Percentiles rank a stretch among this genome's conserved stretches.
phyloP scores from a whole-genome alignment of 352 stramenopile species.

The Pythium dissotocum region DNA sequence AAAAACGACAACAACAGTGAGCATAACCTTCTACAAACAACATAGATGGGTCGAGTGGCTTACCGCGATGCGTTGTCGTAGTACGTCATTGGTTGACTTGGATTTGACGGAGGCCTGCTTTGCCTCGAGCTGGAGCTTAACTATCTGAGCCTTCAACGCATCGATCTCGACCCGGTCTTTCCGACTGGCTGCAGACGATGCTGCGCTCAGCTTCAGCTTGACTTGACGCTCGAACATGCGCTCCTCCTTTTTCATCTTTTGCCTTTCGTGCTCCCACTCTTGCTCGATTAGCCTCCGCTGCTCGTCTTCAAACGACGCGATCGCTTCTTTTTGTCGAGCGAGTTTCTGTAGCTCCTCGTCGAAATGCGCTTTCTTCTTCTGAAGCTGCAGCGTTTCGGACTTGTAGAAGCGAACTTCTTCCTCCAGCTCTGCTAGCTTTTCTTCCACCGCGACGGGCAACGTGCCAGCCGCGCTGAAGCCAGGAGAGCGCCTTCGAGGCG shows the following conservation, averaged over 20 bases:
- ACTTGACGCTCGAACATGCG: constrained; percentile 69
- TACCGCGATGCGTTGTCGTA: constrained; percentile 69
- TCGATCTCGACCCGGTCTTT: constrained; percentile 75
- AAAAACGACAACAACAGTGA: neutral
- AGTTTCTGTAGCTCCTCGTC: constrained; percentile 65
- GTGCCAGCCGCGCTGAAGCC: neutral
- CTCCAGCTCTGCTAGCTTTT: constrained; percentile 79
- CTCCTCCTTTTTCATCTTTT: constrained; percentile 77
- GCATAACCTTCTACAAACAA: neutral
- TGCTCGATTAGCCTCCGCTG: constrained; percentile 59
- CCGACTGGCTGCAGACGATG: constrained; percentile 49
- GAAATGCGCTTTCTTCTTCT: constrained; percentile 69
- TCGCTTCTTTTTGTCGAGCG: constrained; percentile 48
- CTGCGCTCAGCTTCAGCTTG: constrained; percentile 66
- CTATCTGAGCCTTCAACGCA: constrained; percentile 78
- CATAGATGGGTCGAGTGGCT: constrained; percentile 4
- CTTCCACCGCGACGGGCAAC: constrained; percentile 72
- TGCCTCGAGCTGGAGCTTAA: constrained; percentile 75
- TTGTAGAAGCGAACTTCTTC: constrained; percentile 89
- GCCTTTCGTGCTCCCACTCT: constrained; percentile 65
- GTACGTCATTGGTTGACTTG: constrained; percentile 66
- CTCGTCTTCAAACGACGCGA: constrained; percentile 50
- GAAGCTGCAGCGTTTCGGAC: constrained; percentile 71
- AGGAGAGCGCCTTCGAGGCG: constrained; percentile 4
- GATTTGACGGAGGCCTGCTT: constrained; percentile 43